These are phyloP conservation scores for Albophoma yamanashiensis DNA, from an alignment of 2,329 filamentous ascomycete species.

Conservation along the genomic window DNA sequence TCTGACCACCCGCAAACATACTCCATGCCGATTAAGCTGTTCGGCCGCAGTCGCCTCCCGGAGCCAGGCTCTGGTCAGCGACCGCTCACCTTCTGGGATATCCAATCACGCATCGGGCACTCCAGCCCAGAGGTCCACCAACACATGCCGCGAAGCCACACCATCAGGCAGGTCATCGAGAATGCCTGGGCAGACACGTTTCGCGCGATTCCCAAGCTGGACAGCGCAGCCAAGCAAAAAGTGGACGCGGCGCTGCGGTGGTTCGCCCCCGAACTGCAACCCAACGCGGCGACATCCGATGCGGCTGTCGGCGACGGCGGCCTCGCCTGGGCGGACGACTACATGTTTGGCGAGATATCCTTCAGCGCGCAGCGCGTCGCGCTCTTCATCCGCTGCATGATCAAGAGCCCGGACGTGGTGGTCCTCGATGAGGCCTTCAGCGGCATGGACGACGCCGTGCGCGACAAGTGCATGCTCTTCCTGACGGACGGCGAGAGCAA, in stretches of 20 bases:
- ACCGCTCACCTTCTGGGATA: constrained; percentile 84
- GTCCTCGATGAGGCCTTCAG: constrained; percentile 84
- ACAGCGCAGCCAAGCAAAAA: constrained; percentile 40
- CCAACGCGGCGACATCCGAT: constrained; percentile 21
- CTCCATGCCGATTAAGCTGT: constrained; percentile 75
- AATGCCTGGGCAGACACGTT: constrained; percentile 90
- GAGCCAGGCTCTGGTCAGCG: constrained; percentile 52
- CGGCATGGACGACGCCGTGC: constrained; percentile 68
- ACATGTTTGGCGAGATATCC: constrained; percentile 61
- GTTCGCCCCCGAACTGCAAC: constrained; percentile 73
- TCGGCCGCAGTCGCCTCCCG: constrained; percentile 72
- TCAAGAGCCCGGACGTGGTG: constrained; percentile 72
- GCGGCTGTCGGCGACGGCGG: constrained; percentile 6
- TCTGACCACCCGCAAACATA: constrained; percentile 96
- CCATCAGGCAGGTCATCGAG: constrained; percentile 64
- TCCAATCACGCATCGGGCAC: constrained; percentile 83
- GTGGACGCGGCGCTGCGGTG: constrained; percentile 62
- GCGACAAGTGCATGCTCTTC: constrained; percentile 82
- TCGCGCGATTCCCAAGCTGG: constrained; percentile 55
- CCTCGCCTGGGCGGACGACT: constrained; percentile 54
- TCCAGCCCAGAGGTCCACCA: constrained; percentile 90
- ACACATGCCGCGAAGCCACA: constrained; percentile 74
- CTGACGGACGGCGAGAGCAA: constrained; percentile 54
- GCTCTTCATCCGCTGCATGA: constrained; percentile 70
- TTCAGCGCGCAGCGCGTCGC: constrained; percentile 79